Conservation (phyloP, 2,329 filamentous ascomycete species). For the Microsporum audouinii region DNA sequence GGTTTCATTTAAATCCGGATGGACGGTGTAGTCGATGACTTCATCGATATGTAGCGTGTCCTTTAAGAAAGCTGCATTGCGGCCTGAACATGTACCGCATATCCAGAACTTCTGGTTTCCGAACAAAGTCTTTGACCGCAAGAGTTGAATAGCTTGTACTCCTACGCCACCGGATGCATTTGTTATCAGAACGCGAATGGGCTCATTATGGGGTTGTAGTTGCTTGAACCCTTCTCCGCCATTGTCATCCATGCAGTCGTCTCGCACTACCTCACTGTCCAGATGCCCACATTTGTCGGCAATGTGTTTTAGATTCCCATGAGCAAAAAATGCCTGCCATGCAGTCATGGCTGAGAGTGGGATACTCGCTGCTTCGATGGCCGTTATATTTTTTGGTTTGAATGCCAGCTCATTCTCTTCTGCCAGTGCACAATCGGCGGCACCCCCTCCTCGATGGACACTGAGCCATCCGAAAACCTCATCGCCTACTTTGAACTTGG, state of each 20-base stretch:
- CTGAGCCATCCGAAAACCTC: constrained; percentile 30
- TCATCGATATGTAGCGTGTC: constrained; percentile 25
- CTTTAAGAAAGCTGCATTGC: constrained; percentile 21
- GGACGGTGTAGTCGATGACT: constrained; percentile 18
- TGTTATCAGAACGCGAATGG: constrained; percentile 29
- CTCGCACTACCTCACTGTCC: background rate
- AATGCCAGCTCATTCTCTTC: constrained; percentile 29
- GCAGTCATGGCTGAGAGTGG: constrained; percentile 31
- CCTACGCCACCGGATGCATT: constrained; percentile 30
- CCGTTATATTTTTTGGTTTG: constrained; percentile 28
- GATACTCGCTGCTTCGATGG: constrained; percentile 27
- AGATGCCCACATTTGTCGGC: constrained; percentile 1
- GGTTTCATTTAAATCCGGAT: constrained; percentile 21
- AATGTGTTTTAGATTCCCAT: constrained; percentile 24
- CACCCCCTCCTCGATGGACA: constrained; percentile 30
- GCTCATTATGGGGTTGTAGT: background rate
- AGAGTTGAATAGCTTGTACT: constrained; percentile 27
- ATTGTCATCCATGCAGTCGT: background rate
- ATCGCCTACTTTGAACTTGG: constrained; percentile 32
- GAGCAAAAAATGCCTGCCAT: constrained; percentile 33
- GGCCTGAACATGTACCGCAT: constrained; percentile 25
- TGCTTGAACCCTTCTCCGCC: background rate
- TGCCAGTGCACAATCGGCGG: constrained; percentile 32
- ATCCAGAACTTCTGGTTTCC: constrained; percentile 23
- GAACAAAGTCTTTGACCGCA: constrained; percentile 27